Evolutionary conservation across 371 early-diverging fungal species (phyloP), one percentile per base, ranked within the genome.

Genomic region (Chytridiales sp.): DNA sequence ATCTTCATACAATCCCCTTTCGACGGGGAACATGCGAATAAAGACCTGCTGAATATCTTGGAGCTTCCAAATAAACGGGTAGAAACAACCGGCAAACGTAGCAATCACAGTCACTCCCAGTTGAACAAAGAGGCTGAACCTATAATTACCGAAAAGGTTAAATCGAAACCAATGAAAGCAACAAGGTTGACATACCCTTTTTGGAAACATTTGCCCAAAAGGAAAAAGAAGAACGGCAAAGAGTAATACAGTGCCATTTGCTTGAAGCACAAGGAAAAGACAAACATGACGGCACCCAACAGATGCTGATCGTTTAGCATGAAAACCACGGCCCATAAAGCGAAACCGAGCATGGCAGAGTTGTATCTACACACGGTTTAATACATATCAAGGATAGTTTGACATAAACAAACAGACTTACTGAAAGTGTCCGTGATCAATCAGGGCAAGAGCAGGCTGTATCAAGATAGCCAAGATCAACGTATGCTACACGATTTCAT

Each of bases 341-440:
- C 73, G 40, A 94, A 79, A 0, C 95, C 96, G 1, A 97, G 78
- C 98, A 97, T 97, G 4, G 94, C 85, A 2, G 88, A 78, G 66
- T 97, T 97, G 79, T 91, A 96, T 68, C 87, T 88, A 66, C 1
- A 35, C 21, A 44, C n/a, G n/a, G n/a, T n/a, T n/a, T n/a, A n/a
- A n/a, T n/a, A n/a, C n/a, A n/a, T n/a, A 3, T 30, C 27, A 19
- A 53, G 22, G 32, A 27, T 30, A 32, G 50, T 11, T 22, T 46
- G 22, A 46, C 11, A 13, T 11, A 46, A 46, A n/a, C 46, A 15
- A 46, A 34, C 29, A 24, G 35, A 36, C 72, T 58, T 71, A 86
- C 91, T 95, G 96, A 56, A 97, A 95, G 66, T 97, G 96, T 22
- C 95, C 98, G 66, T 93, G 89, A 70, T 97, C 98, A 47, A 97